These are phyloP conservation scores for Pythium oligandrum DNA, from an alignment of 352 stramenopile species.

Conservation along the genomic window DNA sequence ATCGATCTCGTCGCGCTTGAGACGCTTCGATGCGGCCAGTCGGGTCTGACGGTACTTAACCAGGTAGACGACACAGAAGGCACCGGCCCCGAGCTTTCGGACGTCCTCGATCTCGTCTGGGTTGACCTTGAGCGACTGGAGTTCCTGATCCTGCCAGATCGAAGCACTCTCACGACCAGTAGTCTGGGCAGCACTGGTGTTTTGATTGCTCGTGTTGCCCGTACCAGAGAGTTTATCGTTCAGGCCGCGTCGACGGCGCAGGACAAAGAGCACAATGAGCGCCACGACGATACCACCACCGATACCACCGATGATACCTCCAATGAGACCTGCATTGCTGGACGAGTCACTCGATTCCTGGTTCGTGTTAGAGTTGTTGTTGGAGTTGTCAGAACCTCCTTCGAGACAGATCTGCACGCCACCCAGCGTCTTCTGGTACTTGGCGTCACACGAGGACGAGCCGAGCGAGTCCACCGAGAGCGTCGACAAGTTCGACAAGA, in stretches of 20 bases:
- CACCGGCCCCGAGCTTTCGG: slow-evolving; percentile 31
- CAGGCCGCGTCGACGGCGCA: neutral
- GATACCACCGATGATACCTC: slow-evolving; percentile 30
- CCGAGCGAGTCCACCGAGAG: slow-evolving; percentile 39
- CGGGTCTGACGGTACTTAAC: slow-evolving; percentile 30
- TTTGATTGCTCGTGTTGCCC: slow-evolving; percentile 9
- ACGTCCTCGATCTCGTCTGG: slow-evolving; percentile 41
- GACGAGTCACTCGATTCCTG: slow-evolving; percentile 9
- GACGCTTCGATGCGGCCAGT: slow-evolving; percentile 30
- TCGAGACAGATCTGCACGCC: slow-evolving; percentile 34
- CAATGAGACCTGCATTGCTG: slow-evolving; percentile 31
- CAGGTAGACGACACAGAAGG: slow-evolving; percentile 34
- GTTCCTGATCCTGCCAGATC: slow-evolving; percentile 34
- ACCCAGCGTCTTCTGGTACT: slow-evolving; percentile 22
- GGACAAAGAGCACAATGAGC: slow-evolving; percentile 2
- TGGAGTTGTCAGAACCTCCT: slow-evolving; percentile 9
- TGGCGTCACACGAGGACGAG: slow-evolving; percentile 16
- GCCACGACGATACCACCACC: slow-evolving; percentile 23
- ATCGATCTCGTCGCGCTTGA: slow-evolving; percentile 31
- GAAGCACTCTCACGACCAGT: slow-evolving; percentile 21
- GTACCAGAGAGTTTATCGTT: slow-evolving; percentile 7
- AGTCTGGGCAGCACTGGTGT: neutral
- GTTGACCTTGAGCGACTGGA: slow-evolving; percentile 32
- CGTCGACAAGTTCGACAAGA: slow-evolving; percentile 28
- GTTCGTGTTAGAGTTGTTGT: slow-evolving; percentile 2